Base-by-base conservation (phyloP, 305 asterid species). In the Plantago rigida region DNA sequence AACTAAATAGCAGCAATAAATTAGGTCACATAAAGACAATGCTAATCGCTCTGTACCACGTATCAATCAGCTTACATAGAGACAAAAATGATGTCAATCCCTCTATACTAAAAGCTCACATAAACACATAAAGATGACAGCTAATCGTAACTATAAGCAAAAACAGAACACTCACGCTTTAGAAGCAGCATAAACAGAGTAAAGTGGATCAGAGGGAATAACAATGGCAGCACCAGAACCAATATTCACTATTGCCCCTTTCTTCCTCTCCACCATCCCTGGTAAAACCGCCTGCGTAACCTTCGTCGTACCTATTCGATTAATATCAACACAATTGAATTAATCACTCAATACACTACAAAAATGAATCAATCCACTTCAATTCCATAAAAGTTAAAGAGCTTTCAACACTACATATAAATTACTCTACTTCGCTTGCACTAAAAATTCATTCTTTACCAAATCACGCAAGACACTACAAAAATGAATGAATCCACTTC, bases 171-270 rank as follows among this genome's bases (percentile, higher is more conserved):
- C 84, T 79, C 69, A 77, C 79, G 79, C 81, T 84, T 61, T 82
- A 0, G 56, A 8, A 1, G 88, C 88, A 13, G 88, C 85, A 67
- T 82, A 82, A 56, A 82, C 84, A 62, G 85, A 77, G 59, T 79
- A 77, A 12, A 82, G 85, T 14, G 88, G 88, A 69, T 79, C 85
- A 5, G 85, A 73, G 13, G 88, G 88, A 39, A 82, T 75, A 28
- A 79, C 76, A 29, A 68, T 78, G 50, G 85, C 85, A 39, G 85
- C 72, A 48, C 88, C 88, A 47, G 88, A 82, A 3, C 88, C 85
- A 59, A 82, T 70, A 70, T 82, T 82, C 15, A 82, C 82, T 46
- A 82, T 80, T 12, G 89, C 86, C 39, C 89, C 89, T 36, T 28
- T 80, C 64, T 77, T 79, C 69, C 85, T 77, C 65, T 71, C 56